Percentiles rank a stretch among this genome's conserved stretches.
phyloP scores from a whole-genome alignment of 73 alveolate species.

The Breviolum minutum region DNA sequence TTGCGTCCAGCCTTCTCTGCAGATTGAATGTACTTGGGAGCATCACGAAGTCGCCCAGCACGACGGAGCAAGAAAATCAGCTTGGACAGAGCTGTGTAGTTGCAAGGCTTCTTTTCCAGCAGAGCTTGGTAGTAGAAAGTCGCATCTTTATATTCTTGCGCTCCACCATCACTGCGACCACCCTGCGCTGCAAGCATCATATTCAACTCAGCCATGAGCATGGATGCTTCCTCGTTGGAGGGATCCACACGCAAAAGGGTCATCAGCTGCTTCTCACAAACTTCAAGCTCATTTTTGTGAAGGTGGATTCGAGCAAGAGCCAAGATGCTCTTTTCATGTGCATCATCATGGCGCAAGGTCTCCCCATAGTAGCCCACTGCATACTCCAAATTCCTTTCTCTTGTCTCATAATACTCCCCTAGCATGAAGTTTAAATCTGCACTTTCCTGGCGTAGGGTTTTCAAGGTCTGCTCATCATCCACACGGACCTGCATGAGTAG shows the following conservation, averaged over 20 bases:
- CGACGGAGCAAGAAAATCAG: conserved; percentile 95
- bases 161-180: conserved; percentile 91
- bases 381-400: conserved; percentile 97
- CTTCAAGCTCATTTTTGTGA: conserved; percentile 96
- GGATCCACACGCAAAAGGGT: conserved; percentile 97
- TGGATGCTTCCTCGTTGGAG: conserved; percentile 97
- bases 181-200: conserved; percentile 94
- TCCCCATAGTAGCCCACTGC: conserved; percentile 96
- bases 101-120: conserved; percentile 96
- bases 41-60: conserved; percentile 97
- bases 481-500: conserved; percentile 53
- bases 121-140: conserved; percentile 89
- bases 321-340: conserved; percentile 88
- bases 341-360: conserved; percentile 81
- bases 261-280: conserved; percentile 96
- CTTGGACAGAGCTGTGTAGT: conserved; percentile 97
- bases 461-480: conserved; percentile 80
- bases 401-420: conserved; percentile 97
- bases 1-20: conserved; percentile 38
- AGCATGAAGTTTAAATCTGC: conserved; percentile 97
- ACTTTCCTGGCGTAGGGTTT: conserved; percentile 95
- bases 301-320: conserved; percentile 91
- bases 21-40: conserved; percentile 89
- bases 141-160: conserved; percentile 71
- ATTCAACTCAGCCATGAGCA: conserved; percentile 97